A percentile compares a stretch with the other conserved stretches of the same genome.
These are phyloP conservation scores for Tardiomyces depauwii DNA, from an alignment of 1,139 yeast species.

Conservation along the genomic window DNA sequence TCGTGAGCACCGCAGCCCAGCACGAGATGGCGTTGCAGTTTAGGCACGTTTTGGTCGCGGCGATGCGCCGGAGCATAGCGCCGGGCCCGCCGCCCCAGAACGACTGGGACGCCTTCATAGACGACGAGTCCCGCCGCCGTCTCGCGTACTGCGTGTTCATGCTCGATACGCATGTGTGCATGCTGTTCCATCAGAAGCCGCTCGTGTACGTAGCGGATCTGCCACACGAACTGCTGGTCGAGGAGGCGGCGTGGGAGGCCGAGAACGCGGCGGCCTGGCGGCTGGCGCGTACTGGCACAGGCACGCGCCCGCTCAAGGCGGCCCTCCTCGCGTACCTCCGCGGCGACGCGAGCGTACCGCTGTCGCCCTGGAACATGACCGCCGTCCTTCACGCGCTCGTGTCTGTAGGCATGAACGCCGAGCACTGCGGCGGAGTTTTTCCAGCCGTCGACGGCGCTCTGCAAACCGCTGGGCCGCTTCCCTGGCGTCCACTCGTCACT, in stretches of 20 bases:
- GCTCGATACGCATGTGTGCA: conserved; percentile 16
- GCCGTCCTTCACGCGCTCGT: conserved; percentile 15
- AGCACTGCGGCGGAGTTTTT: conserved; percentile 12
- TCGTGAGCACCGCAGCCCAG: conserved; percentile 41
- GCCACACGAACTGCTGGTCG: conserved; percentile 15
- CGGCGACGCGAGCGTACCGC: conserved; percentile 9
- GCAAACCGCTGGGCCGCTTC: neutral
- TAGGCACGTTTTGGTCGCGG: conserved; percentile 16
- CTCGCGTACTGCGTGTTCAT: conserved; percentile 18
- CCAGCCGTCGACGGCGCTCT: conserved; percentile 4
- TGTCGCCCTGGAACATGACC: conserved; percentile 21
- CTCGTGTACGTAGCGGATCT: conserved; percentile 17
- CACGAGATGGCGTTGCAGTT: conserved; percentile 18
- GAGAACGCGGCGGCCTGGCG: conserved; percentile 13
- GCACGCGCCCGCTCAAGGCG: conserved; percentile 13
- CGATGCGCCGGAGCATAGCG: conserved; percentile 14
- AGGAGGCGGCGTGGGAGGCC: conserved; percentile 18
- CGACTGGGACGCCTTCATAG: conserved; percentile 15
- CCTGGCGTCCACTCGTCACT: conserved; percentile 13
- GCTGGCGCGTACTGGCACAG: conserved; percentile 7
- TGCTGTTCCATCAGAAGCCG: conserved; percentile 17
- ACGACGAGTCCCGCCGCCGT: conserved; percentile 14
- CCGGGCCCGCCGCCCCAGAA: conserved; percentile 1
- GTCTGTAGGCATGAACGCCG: conserved; percentile 16
- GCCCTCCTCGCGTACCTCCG: conserved; percentile 12